A percentile compares a stretch with the other conserved stretches of the same genome.
These are phyloP conservation scores for Colletotrichum camelliae DNA, from an alignment of 2,329 filamentous ascomycete genomes.

Conservation along the genomic window DNA sequence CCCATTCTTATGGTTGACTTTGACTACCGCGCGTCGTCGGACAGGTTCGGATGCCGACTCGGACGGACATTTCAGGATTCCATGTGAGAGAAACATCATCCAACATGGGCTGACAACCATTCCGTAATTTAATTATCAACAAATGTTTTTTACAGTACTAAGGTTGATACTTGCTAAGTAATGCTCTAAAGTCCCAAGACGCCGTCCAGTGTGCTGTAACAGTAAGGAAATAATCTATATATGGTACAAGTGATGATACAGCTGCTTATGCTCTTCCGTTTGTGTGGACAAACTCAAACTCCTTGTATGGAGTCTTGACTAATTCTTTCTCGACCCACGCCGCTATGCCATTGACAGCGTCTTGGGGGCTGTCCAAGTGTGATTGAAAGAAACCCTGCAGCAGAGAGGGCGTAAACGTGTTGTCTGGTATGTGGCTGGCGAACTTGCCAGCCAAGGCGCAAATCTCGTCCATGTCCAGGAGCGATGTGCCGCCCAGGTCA, in stretches of 20 bases:
- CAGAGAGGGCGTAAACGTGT: slow-evolving; percentile 53
- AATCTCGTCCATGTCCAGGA: slow-evolving; percentile 33
- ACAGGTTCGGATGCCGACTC: not conserved
- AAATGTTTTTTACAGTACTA: not conserved
- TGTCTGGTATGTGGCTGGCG: slow-evolving; percentile 53
- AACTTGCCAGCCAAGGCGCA: slow-evolving; percentile 58
- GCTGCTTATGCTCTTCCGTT: not conserved
- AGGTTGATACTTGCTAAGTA: not conserved
- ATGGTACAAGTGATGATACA: not conserved
- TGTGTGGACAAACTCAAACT: slow-evolving; percentile 31
- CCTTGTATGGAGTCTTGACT: slow-evolving; percentile 29
- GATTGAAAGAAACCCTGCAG: slow-evolving; percentile 54
- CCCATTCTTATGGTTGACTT: not conserved
- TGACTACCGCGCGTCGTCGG: not conserved
- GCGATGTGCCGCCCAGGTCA: slow-evolving; percentile 31
- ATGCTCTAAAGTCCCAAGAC: not conserved
- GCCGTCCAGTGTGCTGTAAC: not conserved
- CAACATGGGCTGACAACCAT: accelerated
- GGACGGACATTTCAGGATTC: not conserved
- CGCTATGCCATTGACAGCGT: slow-evolving; percentile 37
- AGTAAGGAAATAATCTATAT: not conserved
- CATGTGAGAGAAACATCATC: accelerated
- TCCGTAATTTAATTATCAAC: not conserved
- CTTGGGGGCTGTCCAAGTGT: slow-evolving; percentile 43
- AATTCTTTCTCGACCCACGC: slow-evolving; percentile 42